Evolutionary conservation across 257 asterid species (phyloP), one percentile per base, ranked within the genome.

Genomic region (Thymus quinquecostatus): DNA sequence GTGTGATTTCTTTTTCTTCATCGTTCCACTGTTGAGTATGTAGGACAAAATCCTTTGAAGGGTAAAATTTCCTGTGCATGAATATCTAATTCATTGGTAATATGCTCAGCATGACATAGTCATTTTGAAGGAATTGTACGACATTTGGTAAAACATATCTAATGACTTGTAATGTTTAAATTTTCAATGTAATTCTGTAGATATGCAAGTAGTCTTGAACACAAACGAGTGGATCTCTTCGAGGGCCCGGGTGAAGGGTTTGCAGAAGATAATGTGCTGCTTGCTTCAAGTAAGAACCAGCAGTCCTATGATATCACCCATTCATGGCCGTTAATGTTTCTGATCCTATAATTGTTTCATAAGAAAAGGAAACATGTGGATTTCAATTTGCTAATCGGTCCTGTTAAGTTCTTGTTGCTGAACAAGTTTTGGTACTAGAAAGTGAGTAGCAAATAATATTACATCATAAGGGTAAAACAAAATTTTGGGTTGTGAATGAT

Each of bases 191-290:
- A 73, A 64, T 75, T 74, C 59, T 83, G 54, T 74, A 95, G 98
- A 86, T 87, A 91, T 63, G 86, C 99, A 71, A 88, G 83, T 87
- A 89, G 72, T 83, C 92, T 92, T 70, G 97, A 94, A 38, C 87
- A 84, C 92, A 95, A 85, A 82, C 85, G 97, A 67, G 96, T 84
- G 78, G 99, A 95, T 82, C 91, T 95, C 70, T 95, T 95, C 45
- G 99, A 92, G 81, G 98, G 96, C 54, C 96, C 99, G 28, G 87
- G 86, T 54, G 99, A 91, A 89, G 96, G 97, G 53, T 84, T 82
- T 81, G 89, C 84, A 28, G 98, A 95, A 83, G 99, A 95, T 21
- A 95, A 92, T 78, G 95, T 81, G 55, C 82, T 86, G 86, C 96
- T 91, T 68, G 95, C 99, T 82, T 95, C 99, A 43, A 75, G 99